Evolutionary conservation across 2,329 filamentous ascomycete genomes (phyloP).

Genomic region (Aspergillus sp.): DNA sequence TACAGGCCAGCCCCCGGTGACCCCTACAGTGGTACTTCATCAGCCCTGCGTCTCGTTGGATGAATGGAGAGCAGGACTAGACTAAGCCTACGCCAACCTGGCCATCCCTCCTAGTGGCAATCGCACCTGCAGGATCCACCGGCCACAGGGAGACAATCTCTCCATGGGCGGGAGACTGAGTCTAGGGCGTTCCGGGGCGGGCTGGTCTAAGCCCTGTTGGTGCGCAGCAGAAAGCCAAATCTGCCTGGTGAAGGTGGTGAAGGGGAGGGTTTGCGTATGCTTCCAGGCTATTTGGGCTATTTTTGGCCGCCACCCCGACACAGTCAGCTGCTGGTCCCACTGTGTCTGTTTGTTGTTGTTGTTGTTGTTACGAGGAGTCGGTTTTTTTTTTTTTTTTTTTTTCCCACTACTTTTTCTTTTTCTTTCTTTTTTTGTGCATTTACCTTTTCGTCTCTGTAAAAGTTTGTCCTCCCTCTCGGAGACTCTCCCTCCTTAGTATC

Average conservation of each 20-base stretch:
- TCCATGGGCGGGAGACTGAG: background rate
- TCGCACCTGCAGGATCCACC: slow-evolving; percentile 5
- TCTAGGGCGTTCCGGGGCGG: background rate
- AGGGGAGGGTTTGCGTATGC: slow-evolving; percentile 10
- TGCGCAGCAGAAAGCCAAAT: background rate
- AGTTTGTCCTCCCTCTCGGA: background rate
- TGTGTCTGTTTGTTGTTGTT: background rate
- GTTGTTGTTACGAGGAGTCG: no score
- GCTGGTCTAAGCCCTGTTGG: slow-evolving; percentile 3
- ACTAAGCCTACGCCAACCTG: background rate
- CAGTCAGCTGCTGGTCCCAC: slow-evolving; percentile 8
- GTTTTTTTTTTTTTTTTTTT: background rate
- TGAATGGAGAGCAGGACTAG: no score
- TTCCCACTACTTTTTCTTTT: background rate
- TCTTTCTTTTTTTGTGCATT: background rate
- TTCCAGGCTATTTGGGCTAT: slow-evolving; percentile 2
- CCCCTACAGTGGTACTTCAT: slow-evolving; percentile 4
- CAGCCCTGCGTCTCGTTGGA: slow-evolving; percentile 2
- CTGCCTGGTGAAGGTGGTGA: background rate
- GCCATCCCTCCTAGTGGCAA: slow-evolving; percentile 4
- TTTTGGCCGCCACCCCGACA: background rate
- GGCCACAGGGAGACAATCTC: background rate
- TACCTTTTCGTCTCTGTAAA: background rate
- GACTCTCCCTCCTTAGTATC: background rate
- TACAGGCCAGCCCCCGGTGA: slow-evolving; percentile 1